A percentile compares a stretch with the other conserved stretches of the same genome.
phyloP scores from a whole-genome alignment of 805 yeast species.

The Pichia exigua region DNA sequence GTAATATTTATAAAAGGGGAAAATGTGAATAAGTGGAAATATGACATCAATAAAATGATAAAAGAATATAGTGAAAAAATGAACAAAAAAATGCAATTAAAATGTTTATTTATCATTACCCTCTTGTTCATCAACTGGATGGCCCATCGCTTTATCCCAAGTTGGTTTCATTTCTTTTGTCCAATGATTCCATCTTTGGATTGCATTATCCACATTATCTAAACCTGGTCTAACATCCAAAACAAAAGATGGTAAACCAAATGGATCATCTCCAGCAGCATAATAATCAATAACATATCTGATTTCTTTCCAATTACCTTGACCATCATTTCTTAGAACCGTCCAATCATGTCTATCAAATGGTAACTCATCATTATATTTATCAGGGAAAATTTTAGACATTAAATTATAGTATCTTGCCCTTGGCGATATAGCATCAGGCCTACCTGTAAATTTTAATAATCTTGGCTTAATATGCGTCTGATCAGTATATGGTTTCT shows the following conservation, averaged over 20 bases:
- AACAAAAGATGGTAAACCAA: conserved; percentile 85
- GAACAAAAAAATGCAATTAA: neutral
- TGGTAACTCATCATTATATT: conserved; percentile 74
- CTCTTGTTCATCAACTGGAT: conserved; percentile 14
- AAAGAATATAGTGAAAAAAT: neutral
- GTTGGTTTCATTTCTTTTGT: conserved; percentile 40
- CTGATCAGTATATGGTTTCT: conserved; percentile 52
- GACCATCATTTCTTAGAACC: conserved; percentile 59
- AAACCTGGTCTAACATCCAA: conserved; percentile 95
- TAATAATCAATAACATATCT: conserved; percentile 94
- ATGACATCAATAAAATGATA: neutral
- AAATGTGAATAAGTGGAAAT: neutral
- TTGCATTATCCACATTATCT: conserved; percentile 55
- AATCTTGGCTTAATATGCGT: conserved; percentile 64
- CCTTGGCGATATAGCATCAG: conserved; percentile 78
- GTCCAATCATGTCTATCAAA: conserved; percentile 99
- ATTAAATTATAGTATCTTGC: conserved; percentile 63
- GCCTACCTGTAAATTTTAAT: conserved; percentile 84
- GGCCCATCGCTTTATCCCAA: conserved; percentile 68
- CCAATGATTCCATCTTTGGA: conserved; percentile 67
- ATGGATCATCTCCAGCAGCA: conserved; percentile 79
- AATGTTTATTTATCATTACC: neutral
- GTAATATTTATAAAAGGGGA: neutral
- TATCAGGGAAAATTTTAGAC: conserved; percentile 63
- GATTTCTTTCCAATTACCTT: conserved; percentile 55